These are phyloP conservation scores for Craspedostauros australis DNA, from an alignment of 108 stramenopile species.

Conservation along the genomic window DNA sequence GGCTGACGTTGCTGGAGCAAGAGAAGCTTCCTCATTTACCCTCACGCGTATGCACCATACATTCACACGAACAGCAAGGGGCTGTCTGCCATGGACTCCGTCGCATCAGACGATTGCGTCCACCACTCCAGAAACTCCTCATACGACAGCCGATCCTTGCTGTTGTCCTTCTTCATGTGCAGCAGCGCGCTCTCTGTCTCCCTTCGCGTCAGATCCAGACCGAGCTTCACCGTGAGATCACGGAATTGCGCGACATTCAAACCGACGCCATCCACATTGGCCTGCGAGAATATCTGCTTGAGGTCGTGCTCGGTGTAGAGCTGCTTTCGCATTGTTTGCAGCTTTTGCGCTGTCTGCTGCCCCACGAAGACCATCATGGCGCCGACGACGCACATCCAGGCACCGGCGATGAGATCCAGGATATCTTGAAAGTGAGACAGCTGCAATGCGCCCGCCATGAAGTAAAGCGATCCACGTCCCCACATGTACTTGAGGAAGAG, in stretches of 20 bases:
- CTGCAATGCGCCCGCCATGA: constrained; percentile 44
- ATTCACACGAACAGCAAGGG: too few relatives aligned
- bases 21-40: too few relatives aligned
- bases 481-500: constrained; percentile 45
- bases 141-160: constrained; percentile 19
- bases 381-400: constrained; percentile 45
- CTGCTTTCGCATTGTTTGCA: constrained; percentile 29
- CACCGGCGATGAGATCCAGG: constrained; percentile 22
- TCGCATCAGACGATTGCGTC: constrained; percentile 6
- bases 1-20: too few relatives aligned
- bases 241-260: constrained; percentile 32
- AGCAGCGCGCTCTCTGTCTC: constrained; percentile 22
- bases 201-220: constrained; percentile 18
- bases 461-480: constrained; percentile 49
- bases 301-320: constrained; percentile 22
- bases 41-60: too few relatives aligned
- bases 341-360: constrained; percentile 29
- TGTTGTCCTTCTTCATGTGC: constrained; percentile 14
- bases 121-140: constrained; percentile 32
- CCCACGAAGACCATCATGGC: constrained; percentile 39
- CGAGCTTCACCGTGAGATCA: constrained; percentile 10
- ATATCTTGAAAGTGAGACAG: constrained; percentile 22
- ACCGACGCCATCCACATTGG: constrained; percentile 29
- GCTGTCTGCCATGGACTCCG: too few relatives aligned
- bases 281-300: constrained; percentile 22